A percentile compares a stretch with the other conserved stretches of the same genome.
Conservation (phyloP, 495 filamentous ascomycete genomes). For the Geopyxis carbonaria region DNA sequence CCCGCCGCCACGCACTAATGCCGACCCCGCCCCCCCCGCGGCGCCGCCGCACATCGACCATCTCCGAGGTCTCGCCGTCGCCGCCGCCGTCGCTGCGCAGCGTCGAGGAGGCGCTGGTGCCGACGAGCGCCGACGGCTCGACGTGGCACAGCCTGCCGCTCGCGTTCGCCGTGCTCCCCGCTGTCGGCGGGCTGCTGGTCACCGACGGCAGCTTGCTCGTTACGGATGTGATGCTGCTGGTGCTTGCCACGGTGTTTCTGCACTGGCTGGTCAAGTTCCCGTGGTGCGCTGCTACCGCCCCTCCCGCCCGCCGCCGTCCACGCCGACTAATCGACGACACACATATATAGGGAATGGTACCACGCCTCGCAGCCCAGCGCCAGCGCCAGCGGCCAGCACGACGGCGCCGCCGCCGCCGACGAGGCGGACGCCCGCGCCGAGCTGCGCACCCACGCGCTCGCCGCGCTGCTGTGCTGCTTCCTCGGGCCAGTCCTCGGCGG, state of each 20-base stretch:
- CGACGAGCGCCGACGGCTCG: no score
- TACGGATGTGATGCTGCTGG: conserved; percentile 69
- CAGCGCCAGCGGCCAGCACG: not conserved
- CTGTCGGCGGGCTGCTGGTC: conserved; percentile 69
- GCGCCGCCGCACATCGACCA: no score
- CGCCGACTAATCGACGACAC: not conserved
- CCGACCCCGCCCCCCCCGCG: no score
- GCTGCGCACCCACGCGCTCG: conserved; percentile 54
- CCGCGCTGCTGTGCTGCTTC: conserved; percentile 64
- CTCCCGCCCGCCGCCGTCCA: not conserved
- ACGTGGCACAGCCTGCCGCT: conserved; percentile 62
- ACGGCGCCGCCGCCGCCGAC: conserved; percentile 1
- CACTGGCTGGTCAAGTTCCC: conserved; percentile 87
- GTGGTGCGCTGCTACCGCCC: conserved; percentile 43
- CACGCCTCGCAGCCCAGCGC: conserved; percentile 46
- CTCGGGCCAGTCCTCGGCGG: conserved; percentile 59
- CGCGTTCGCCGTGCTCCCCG: conserved; percentile 66
- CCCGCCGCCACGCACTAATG: no score
- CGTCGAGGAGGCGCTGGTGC: no score
- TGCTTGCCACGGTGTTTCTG: conserved; percentile 64
- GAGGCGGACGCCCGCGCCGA: conserved; percentile 36
- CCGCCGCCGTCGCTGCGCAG: no score
- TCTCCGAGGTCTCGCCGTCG: no score
- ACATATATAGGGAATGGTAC: conserved; percentile 66
- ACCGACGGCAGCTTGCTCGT: conserved; percentile 63